Base-by-base conservation (phyloP, 768 basidiomycete genomes). In the Suillus luteus region DNA sequence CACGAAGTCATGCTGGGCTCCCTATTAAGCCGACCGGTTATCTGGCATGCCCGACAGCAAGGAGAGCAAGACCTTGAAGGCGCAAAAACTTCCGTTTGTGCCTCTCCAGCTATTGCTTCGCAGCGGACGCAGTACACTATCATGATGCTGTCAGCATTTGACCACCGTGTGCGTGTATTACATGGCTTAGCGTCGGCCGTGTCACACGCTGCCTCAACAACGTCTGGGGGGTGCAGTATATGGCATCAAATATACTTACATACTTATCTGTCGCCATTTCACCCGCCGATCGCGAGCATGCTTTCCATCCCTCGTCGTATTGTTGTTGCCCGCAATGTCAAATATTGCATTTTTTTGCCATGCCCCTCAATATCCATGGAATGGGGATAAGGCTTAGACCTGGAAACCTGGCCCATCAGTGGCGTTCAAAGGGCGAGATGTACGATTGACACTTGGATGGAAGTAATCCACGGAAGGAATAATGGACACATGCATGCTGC, bases 191-290 rank as follows among this genome's bases (percentile, higher is more conserved):
- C 11, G 22, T 31, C 27, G 17, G 40, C 27, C 40, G 17, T 31
- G 17, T 58, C 57, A 41, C 57, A 58, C 57, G 41, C 40, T 58
- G 57, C 41, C 57, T 24, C 22, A 24, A 40, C 24, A 58, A 41
- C 40, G 24, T 40, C 38, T 41, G 11, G 6, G 6, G 17, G 17
- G 27, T 31, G 11, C 40, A 41, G 11, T 6, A 7, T 41, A 31
- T 41, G 24, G 19, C 31, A 17, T 54, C 19, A 35, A 7, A 7
- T 35, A 7, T 35, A 7, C 33, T 35, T 35, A 17, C 15, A 57
- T 27, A 52, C 27, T 31, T 10, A 15, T 40, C 24, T 41, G 40
- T 27, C 17, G 27, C 19, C 27, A 43, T 40, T 19, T n/a, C 24
- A 41, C 17, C 24, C 24, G 40, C 22, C 10, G 27, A 31, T 27